Evolutionary conservation across 805 yeast species (phyloP).

Genomic region (Zygoascus flipseniorum): DNA sequence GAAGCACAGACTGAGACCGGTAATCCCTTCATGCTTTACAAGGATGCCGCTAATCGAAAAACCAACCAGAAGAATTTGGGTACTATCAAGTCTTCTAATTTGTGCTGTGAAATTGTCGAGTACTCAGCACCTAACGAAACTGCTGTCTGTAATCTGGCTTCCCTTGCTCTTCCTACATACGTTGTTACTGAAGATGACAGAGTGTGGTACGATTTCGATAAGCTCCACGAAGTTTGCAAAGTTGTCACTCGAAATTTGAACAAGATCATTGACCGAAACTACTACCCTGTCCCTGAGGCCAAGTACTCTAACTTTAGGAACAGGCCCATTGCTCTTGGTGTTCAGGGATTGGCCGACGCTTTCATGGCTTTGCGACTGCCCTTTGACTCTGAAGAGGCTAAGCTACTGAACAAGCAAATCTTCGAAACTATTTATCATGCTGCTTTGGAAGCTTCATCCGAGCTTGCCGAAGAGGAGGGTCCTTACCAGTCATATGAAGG

Average conservation of each 20-base stretch:
- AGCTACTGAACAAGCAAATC: conserved; percentile 60
- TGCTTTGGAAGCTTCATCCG: conserved; percentile 74
- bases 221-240: conserved; percentile 64
- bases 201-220: conserved; percentile 52
- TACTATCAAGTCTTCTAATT: conserved; percentile 79
- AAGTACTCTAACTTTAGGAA: conserved; percentile 60
- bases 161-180: conserved; percentile 79
- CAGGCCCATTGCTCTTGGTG: conserved; percentile 90
- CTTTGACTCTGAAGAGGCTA: conserved; percentile 73
- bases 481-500: conserved; percentile 63
- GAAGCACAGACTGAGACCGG: conserved; percentile 94
- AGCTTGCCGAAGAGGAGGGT: conserved; percentile 63
- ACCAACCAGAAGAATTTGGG: conserved; percentile 88
- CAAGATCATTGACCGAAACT: conserved; percentile 70
- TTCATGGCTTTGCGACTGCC: conserved; percentile 68
- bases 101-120: conserved; percentile 88
- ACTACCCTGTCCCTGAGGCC: conserved; percentile 72
- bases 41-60: conserved; percentile 82
- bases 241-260: conserved; percentile 69
- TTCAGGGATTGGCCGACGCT: conserved; percentile 88
- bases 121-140: conserved; percentile 80
- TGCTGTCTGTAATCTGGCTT: conserved; percentile 90
- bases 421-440: conserved; percentile 95
- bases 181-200: conserved; percentile 40
- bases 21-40: conserved; percentile 86